Percentiles rank a stretch among this genome's conserved stretches.
phyloP scores from a whole-genome alignment of 179 eudicot species.

The Beta corolliflora region DNA sequence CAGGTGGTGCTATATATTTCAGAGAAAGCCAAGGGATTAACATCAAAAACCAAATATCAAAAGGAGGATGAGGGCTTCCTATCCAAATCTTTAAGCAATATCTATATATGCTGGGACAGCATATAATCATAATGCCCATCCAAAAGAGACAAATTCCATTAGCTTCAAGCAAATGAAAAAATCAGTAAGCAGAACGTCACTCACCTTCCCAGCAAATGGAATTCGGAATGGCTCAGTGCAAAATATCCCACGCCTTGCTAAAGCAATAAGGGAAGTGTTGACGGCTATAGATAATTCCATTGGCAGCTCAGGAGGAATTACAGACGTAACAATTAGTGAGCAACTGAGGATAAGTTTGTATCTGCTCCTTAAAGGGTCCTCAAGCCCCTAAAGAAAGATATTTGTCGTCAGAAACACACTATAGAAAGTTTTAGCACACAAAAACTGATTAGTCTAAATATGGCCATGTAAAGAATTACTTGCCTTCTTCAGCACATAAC shows the following conservation, averaged over 20 bases:
- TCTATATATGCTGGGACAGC: background rate
- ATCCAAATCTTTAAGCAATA: background rate
- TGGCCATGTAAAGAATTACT: constrained; percentile 23
- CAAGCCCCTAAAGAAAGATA: constrained; percentile 66
- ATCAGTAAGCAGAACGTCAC: constrained; percentile 9
- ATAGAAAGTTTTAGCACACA: background rate
- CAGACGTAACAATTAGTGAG: constrained; percentile 96
- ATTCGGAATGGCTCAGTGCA: constrained; percentile 99
- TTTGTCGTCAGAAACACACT: constrained; percentile 5
- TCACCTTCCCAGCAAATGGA: constrained; percentile 98
- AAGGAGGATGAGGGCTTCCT: background rate
- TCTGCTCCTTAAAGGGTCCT: constrained; percentile 98
- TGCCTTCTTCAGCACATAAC: constrained; percentile 97
- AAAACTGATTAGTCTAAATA: background rate
- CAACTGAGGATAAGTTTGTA: constrained; percentile 95
- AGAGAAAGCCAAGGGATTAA: background rate
- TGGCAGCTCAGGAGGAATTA: constrained; percentile 97
- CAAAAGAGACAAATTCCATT: background rate
- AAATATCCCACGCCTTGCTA: constrained; percentile 89
- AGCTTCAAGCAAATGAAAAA: background rate
- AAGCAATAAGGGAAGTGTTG: constrained; percentile 96
- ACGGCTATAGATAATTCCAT: constrained; percentile 99
- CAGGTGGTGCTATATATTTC: background rate
- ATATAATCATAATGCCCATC: background rate
- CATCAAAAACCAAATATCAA: background rate